Percentiles rank a stretch among this genome's conserved stretches.
These are phyloP conservation scores for Physcomitrium patens DNA, from an alignment of 225 moss, liverwort and hornwort genomes.

Conservation along the genomic window DNA sequence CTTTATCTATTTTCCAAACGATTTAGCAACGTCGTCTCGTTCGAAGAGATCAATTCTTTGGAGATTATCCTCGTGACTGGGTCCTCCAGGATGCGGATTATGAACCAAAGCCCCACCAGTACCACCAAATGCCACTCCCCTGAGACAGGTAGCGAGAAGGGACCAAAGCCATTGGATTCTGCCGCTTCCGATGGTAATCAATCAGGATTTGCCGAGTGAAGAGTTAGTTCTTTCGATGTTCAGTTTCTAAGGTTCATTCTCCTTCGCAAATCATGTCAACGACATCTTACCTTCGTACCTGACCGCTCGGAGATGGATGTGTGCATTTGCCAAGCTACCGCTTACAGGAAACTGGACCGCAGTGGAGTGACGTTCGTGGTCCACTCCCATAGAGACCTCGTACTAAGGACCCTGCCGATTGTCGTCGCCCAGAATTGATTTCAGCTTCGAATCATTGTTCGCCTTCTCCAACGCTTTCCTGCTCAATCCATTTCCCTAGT, in stretches of 20 bases:
- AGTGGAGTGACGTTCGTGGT: conserved; percentile 68
- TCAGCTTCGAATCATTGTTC: conserved; percentile 47
- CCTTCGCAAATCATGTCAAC: background rate
- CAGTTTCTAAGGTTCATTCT: no score
- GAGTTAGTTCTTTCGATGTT: no score
- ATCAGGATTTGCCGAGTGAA: no score
- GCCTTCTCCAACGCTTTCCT: conserved; percentile 74
- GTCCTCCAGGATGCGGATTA: conserved; percentile 20
- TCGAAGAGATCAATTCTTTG: conserved; percentile 37
- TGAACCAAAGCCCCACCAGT: conserved; percentile 41
- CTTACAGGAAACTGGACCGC: conserved; percentile 73
- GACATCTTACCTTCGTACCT: conserved; percentile 51
- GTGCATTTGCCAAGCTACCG: conserved; percentile 61
- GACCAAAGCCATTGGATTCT: conserved; percentile 40
- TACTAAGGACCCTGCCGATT: conserved; percentile 77
- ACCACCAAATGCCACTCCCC: conserved; percentile 42
- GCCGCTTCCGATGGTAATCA: background rate
- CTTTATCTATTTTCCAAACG: background rate
- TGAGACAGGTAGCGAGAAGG: conserved; percentile 38
- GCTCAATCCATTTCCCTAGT: conserved; percentile 17
- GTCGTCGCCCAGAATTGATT: conserved; percentile 58
- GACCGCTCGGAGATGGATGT: conserved; percentile 76
- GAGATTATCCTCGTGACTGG: conserved; percentile 10
- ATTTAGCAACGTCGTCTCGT: conserved; percentile 17
- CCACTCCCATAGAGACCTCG: conserved; percentile 66